Evolutionary conservation across 495 filamentous ascomycete genomes (phyloP).

Genomic region (Pyronema domesticum): DNA sequence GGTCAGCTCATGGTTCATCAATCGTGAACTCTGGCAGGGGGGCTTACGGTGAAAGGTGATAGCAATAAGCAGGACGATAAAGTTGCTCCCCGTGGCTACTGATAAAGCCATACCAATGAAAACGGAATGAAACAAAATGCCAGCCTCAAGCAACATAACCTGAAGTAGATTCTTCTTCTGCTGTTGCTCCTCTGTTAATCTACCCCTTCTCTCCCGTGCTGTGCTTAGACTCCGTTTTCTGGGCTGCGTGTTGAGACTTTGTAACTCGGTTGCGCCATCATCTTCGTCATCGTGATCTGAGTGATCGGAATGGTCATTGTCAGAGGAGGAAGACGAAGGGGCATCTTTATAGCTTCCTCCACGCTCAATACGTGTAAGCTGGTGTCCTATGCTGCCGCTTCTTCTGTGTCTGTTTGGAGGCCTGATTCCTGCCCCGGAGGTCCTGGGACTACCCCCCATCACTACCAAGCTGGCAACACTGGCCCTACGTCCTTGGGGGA

Average conservation of each 20-base stretch:
- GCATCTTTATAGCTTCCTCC: background rate
- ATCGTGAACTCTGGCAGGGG: conserved; percentile 7
- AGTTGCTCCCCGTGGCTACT: conserved; percentile 43
- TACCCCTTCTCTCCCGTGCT: background rate
- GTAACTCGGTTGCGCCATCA: too few relatives aligned
- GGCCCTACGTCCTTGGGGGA: too few relatives aligned
- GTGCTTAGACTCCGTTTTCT: background rate
- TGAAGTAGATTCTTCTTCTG: conserved; percentile 52
- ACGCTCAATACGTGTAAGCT: conserved; percentile 5
- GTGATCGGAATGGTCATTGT: background rate
- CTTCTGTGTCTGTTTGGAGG: background rate
- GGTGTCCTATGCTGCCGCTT: conserved; percentile 15
- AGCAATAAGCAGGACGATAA: conserved; percentile 47
- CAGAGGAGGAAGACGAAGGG: background rate
- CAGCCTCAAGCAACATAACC: conserved; percentile 63
- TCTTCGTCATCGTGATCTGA: too few relatives aligned
- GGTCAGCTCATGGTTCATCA: conserved; percentile 10
- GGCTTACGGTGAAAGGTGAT: conserved; percentile 40
- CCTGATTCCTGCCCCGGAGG: background rate
- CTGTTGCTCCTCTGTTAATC: conserved; percentile 23
- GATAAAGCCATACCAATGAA: conserved; percentile 64
- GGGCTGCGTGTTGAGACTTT: background rate
- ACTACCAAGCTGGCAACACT: conserved; percentile 14
- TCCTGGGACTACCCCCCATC: conserved; percentile 18
- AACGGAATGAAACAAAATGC: conserved; percentile 71